phyloP scores from a whole-genome alignment of 176 grass and related monocot species.

The Hsuehochloa calcarea region DNA sequence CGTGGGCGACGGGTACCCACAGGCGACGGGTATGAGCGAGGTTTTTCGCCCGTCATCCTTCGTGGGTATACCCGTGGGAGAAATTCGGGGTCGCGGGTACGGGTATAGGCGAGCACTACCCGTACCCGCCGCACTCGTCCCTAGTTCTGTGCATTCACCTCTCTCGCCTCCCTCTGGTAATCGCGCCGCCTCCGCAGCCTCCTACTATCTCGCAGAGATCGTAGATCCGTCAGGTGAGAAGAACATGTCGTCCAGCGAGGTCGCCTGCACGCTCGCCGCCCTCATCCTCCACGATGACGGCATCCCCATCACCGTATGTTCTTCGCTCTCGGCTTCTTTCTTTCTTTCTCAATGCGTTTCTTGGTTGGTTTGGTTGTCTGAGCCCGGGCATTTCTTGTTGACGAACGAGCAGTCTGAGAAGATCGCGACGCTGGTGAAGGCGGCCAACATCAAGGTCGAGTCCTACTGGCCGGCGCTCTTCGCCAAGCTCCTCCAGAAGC shows the following conservation, averaged over 20 bases:
- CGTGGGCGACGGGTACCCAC: too few species aligned
- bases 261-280: constrained; percentile 72
- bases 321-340: background rate
- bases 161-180: background rate
- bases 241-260: constrained; percentile 58
- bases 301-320: constrained; percentile 67
- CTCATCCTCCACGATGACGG: constrained; percentile 34
- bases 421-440: constrained; percentile 64
- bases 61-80: too few species aligned
- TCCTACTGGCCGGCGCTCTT: constrained; percentile 82
- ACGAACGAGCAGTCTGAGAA: constrained; percentile 44
- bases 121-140: too few species aligned
- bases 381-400: background rate
- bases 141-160: too few species aligned
- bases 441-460: constrained; percentile 74
- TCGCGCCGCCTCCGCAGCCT: background rate
- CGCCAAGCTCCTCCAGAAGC: constrained; percentile 68
- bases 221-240: constrained; percentile 10
- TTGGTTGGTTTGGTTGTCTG: background rate
- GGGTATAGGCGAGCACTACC: too few species aligned
- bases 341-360: background rate
- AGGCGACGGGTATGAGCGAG: too few species aligned
- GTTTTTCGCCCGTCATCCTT: too few species aligned
- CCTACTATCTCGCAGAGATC: background rate
- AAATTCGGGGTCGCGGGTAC: too few species aligned